phyloP scores from a whole-genome alignment of 192 early-diverging fungal species.

The Backusella mclennaniae region DNA sequence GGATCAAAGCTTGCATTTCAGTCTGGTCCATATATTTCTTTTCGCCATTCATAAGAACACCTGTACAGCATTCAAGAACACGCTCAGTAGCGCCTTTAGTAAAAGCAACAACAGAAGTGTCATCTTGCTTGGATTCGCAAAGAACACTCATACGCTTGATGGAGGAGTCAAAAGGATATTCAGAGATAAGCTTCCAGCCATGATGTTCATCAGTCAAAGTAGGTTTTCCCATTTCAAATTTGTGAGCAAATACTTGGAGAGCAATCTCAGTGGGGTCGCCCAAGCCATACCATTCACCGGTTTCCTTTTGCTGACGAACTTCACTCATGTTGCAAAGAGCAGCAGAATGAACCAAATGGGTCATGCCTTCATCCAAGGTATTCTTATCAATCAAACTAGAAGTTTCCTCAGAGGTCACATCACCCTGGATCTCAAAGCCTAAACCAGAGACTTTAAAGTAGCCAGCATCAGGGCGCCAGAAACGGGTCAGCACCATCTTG shows the following conservation, averaged over 20 bases:
- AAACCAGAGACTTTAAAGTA: constrained; percentile 65
- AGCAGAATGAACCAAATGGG: constrained; percentile 51
- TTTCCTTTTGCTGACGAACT: constrained; percentile 52
- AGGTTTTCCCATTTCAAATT: constrained; percentile 73
- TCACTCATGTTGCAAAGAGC: constrained; percentile 88
- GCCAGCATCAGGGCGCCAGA: constrained; percentile 79
- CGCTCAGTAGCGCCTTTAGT: constrained; percentile 94
- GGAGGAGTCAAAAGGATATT: constrained; percentile 72
- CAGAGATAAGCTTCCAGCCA: constrained; percentile 51
- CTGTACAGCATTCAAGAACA: constrained; percentile 69
- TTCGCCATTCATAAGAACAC: constrained; percentile 40
- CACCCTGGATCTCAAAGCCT: constrained; percentile 60
- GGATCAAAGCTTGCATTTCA: constrained; percentile 44
- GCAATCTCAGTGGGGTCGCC: constrained; percentile 90
- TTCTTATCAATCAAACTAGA: background rate
- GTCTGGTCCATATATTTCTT: constrained; percentile 9
- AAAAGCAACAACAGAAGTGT: constrained; percentile 53
- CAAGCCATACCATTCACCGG: constrained; percentile 17
- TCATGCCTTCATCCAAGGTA: constrained; percentile 36
- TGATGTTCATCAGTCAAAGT: constrained; percentile 38
- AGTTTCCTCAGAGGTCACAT: constrained; percentile 33
- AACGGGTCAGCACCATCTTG: constrained; percentile 89
- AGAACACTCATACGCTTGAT: constrained; percentile 95
- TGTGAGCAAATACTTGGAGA: constrained; percentile 83
- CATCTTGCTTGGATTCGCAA: constrained; percentile 39